These are phyloP conservation scores for Tremella fuciformis DNA, from an alignment of 768 basidiomycete species.

Conservation along the genomic window DNA sequence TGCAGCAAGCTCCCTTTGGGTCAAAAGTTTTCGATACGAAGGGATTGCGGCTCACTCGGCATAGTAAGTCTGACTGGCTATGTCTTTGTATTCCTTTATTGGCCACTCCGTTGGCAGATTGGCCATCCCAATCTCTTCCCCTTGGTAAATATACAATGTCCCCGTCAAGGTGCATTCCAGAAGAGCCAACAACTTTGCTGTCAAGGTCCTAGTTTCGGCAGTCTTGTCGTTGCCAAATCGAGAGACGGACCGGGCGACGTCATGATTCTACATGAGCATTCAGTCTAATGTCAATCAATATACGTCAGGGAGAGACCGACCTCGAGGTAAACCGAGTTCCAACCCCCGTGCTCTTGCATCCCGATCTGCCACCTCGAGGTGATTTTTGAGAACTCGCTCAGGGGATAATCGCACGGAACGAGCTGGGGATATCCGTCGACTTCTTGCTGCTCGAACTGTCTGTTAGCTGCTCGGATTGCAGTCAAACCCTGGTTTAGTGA, in stretches of 20 bases:
- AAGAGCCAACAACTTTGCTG: slow-evolving; percentile 65
- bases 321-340: too few relatives aligned
- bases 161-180: slow-evolving; percentile 63
- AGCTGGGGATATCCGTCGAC: too few relatives aligned
- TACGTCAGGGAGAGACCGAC: too few relatives aligned
- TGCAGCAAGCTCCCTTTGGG: slow-evolving; percentile 1
- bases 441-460: too few relatives aligned
- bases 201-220: slow-evolving; percentile 59
- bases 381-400: too few relatives aligned
- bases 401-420: too few relatives aligned
- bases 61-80: slow-evolving; percentile 48
- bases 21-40: neutral
- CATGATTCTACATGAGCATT: slow-evolving; percentile 18
- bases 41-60: neutral
- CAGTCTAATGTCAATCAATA: too few relatives aligned
- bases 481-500: too few relatives aligned
- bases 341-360: too few relatives aligned
- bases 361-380: too few relatives aligned
- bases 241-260: slow-evolving; percentile 58
- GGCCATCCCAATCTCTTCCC: slow-evolving; percentile 65
- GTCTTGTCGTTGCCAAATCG: slow-evolving; percentile 58
- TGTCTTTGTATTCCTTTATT: slow-evolving; percentile 70
- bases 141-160: slow-evolving; percentile 70
- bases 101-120: slow-evolving; percentile 58
- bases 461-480: too few relatives aligned